A percentile compares a stretch with the other conserved stretches of the same genome.
Evolutionary conservation across 306 rosid species (phyloP).

Genomic region (Pachyrhizus erosus): DNA sequence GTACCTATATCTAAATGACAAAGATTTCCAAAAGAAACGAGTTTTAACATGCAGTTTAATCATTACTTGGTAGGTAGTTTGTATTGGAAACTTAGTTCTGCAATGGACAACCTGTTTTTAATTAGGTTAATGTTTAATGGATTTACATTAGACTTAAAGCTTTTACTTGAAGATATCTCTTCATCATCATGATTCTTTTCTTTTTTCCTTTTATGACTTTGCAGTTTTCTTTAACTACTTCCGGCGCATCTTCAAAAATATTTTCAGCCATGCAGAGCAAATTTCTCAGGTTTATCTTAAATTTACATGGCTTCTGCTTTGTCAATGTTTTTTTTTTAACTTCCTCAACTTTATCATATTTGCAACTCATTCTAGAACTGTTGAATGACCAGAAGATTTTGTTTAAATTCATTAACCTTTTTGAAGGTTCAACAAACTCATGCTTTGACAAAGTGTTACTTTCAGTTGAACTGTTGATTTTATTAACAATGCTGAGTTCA

Average conservation of each 20-base stretch:
- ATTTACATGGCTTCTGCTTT: not conserved
- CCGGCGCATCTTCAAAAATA: conserved; percentile 92
- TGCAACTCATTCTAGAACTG: conserved; percentile 18
- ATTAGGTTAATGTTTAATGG: conserved; percentile 4
- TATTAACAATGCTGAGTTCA: not conserved
- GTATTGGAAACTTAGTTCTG: conserved; percentile 22
- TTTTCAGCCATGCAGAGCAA: conserved; percentile 93
- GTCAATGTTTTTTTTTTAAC: not conserved
- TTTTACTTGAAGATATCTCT: conserved; percentile 31
- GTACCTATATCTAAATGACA: conserved; percentile 15
- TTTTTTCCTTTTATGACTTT: conserved; percentile 14
- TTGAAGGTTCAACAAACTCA: not conserved
- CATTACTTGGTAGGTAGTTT: conserved; percentile 16
- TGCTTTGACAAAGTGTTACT: not conserved
- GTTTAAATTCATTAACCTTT: not conserved
- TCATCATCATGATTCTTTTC: not conserved
- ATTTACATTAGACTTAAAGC: not conserved
- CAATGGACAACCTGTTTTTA: not conserved
- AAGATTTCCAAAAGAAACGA: not conserved
- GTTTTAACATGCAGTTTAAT: conserved; percentile 4
- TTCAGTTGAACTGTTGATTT: conserved; percentile 26
- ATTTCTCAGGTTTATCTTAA: conserved; percentile 80
- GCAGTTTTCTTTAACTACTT: conserved; percentile 91
- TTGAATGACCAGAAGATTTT: conserved; percentile 1
- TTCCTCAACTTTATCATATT: not conserved